Percentiles rank a stretch among this genome's conserved stretches.
These are phyloP conservation scores for Adansonia rubrostipa DNA, from an alignment of 441 rosid species.

Conservation along the genomic window DNA sequence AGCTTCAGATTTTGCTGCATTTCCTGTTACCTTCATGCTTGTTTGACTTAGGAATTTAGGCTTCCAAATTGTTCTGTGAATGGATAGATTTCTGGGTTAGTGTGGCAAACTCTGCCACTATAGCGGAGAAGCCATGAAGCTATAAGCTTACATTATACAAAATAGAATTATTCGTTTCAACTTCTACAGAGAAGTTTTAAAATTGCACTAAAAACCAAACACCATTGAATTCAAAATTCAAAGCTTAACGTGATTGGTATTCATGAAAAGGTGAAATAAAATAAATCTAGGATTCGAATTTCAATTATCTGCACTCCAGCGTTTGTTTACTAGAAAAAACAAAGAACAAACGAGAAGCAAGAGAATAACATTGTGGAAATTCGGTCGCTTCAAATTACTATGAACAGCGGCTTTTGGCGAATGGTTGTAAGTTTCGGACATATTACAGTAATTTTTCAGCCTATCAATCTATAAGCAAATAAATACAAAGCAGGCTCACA, in stretches of 20 bases:
- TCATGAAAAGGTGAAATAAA: background rate
- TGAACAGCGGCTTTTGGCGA: background rate
- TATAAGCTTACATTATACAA: background rate
- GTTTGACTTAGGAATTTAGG: background rate
- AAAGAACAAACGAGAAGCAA: background rate
- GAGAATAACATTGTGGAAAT: background rate
- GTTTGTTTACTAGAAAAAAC: background rate
- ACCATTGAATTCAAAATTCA: too few species aligned
- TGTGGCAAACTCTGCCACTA: background rate
- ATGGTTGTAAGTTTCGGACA: background rate
- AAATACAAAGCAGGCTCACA: background rate
- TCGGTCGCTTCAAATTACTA: background rate
- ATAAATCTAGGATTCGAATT: background rate
- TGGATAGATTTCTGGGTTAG: background rate
- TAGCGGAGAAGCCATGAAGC: background rate
- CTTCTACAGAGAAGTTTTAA: background rate
- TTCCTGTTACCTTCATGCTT: background rate
- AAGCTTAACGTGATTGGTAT: background rate
- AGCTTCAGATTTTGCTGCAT: constrained; percentile 1
- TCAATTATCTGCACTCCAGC: background rate
- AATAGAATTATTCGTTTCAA: background rate
- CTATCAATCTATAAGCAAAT: background rate
- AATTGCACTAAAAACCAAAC: background rate
- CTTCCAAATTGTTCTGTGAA: background rate
- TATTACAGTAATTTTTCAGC: constrained; percentile 9